Evolutionary conservation across 1,139 yeast genomes (phyloP).

Genomic region (Kodamaea suecica): DNA sequence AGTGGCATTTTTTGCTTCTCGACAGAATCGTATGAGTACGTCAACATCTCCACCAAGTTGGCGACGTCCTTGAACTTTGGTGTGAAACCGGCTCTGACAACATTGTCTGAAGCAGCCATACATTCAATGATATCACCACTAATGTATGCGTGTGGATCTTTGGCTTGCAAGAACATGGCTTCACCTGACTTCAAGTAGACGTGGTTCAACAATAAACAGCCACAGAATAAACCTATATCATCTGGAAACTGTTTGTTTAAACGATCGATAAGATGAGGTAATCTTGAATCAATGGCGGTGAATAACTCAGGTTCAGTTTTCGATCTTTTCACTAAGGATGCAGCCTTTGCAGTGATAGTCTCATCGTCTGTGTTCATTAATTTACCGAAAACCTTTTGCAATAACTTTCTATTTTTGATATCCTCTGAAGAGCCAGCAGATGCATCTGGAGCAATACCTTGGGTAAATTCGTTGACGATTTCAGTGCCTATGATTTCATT

Average conservation of each 20-base stretch:
- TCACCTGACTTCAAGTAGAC: slow-evolving; percentile 84
- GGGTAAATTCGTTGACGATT: slow-evolving; percentile 49
- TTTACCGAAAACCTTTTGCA: slow-evolving; percentile 72
- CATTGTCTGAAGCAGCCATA: slow-evolving; percentile 99
- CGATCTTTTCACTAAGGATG: slow-evolving; percentile 61
- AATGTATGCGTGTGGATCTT: slow-evolving; percentile 97
- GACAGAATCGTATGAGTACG: slow-evolving; percentile 85
- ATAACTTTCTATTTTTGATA: slow-evolving; percentile 52
- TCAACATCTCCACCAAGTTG: slow-evolving; percentile 84
- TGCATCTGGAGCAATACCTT: slow-evolving; percentile 46
- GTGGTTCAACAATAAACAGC: slow-evolving; percentile 87
- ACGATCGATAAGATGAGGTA: slow-evolving; percentile 71
- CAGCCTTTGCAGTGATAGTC: slow-evolving; percentile 53
- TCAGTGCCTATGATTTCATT: slow-evolving; percentile 65
- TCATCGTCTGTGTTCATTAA: slow-evolving; percentile 76
- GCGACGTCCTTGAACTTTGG: slow-evolving; percentile 96
- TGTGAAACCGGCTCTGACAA: slow-evolving; percentile 96
- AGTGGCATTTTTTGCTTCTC: slow-evolving; percentile 90
- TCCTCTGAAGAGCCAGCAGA: slow-evolving; percentile 47
- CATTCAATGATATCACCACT: slow-evolving; percentile 97
- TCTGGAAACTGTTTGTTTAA: slow-evolving; percentile 85
- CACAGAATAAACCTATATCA: slow-evolving; percentile 95
- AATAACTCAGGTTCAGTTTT: slow-evolving; percentile 47
- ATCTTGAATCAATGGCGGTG: slow-evolving; percentile 41
- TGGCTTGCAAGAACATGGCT: slow-evolving; percentile 94